Evolutionary conservation across 2,329 filamentous ascomycete species (phyloP), one percentile per base, ranked within the genome.

Genomic region (Xylariaceae sp.): DNA sequence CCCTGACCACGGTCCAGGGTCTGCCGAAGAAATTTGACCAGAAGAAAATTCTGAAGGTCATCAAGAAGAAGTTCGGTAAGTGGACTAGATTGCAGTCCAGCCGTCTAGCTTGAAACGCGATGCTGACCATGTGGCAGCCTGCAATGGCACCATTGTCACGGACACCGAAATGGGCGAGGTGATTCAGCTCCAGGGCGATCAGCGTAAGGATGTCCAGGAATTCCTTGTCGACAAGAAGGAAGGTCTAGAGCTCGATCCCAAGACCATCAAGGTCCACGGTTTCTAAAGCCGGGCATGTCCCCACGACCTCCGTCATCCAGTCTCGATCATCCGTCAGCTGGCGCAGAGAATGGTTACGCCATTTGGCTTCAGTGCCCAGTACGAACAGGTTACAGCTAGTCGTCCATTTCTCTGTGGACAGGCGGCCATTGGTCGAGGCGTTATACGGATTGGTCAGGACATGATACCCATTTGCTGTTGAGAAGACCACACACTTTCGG

Each of bases 11-110:
- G 57, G 89, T 98, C 59, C 90, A 96, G 78, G 92, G 92, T 68
- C 81, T 98, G 58, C 90, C 92, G 47, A 92, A 92, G 75, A 95
- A 96, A 64, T 96, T 95, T 61, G 90, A 95, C 70, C 88, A 92
- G 69, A 96, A 95, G 80, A 95, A 95, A 74, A 95, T 98, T 64
- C 81, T 98, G 58, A 95, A 95, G 75, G 89, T 94, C 68, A 94
- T 96, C 75, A 96, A 96, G 82, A 96, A 96, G 80, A 92, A 94
- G 64, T 96, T 96, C 60, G 83, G 83, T 88, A 37, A 22, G 33
- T 33, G 27, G 22, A 13, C 27, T 13, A 12, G 17, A 18, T 22
- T 28, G 7, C 12, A 11, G 22, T 28, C 4, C 11, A 15, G 16
- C 22, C 33, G 31, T 12, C 19, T 13, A 9, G 15, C 18, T 23